Conservation (phyloP, 1,284 basidiomycete species). For the Meira miltonrushii region DNA sequence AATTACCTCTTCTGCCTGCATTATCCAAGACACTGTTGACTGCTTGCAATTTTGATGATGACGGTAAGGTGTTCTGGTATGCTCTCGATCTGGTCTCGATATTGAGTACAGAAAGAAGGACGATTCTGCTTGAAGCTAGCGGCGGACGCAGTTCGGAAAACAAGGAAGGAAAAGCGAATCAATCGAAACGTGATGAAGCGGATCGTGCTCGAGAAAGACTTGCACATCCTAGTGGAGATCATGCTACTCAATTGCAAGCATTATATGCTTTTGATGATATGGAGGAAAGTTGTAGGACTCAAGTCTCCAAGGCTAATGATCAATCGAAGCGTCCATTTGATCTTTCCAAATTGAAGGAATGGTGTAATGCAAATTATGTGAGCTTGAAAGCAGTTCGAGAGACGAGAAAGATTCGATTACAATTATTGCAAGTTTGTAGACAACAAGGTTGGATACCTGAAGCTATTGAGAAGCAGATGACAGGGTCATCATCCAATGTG, state of each 20-base stretch:
- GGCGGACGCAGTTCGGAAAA: not conserved
- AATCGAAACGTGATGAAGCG: conserved; percentile 38
- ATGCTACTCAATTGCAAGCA: conserved; percentile 43
- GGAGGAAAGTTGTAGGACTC: conserved; percentile 12
- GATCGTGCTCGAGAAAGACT: conserved; percentile 53
- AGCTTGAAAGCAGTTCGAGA: conserved; percentile 41
- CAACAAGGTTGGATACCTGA: not conserved
- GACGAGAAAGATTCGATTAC: conserved; percentile 38
- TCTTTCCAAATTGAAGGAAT: conserved; percentile 51
- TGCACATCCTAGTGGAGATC: conserved; percentile 39
- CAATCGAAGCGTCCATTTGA: conserved; percentile 10
- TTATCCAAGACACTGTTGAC: conserved; percentile 42
- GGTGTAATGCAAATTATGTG: conserved; percentile 45
- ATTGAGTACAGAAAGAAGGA: conserved; percentile 33
- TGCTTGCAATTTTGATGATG: conserved; percentile 27
- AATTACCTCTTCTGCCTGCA: conserved; percentile 41
- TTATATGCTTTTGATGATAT: conserved; percentile 47
- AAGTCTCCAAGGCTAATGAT: not conserved
- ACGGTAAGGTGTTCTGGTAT: conserved; percentile 19
- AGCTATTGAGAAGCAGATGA: not conserved
- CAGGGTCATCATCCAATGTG: not conserved
- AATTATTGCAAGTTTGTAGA: conserved; percentile 36
- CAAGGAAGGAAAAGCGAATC: conserved; percentile 13
- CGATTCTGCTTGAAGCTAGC: conserved; percentile 31
- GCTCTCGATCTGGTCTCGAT: conserved; percentile 49